Evolutionary conservation across 2,329 filamentous ascomycete species (phyloP).

Genomic region (Furcasterigmium furcatum): DNA sequence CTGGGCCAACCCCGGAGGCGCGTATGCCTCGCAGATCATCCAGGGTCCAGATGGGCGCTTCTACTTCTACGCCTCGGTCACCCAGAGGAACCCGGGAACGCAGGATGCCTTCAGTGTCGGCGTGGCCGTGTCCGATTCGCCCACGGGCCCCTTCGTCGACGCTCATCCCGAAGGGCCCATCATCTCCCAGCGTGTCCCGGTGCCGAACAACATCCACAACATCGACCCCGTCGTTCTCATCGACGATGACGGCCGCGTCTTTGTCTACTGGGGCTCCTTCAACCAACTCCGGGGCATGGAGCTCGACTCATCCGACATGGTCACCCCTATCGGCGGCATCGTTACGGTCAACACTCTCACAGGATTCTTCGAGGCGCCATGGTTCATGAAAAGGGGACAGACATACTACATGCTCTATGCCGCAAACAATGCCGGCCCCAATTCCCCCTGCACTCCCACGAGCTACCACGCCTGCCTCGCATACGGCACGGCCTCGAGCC

Average conservation of each 20-base stretch:
- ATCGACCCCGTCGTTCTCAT: constrained; percentile 35
- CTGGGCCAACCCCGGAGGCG: constrained; percentile 27
- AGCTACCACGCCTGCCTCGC: constrained; percentile 33
- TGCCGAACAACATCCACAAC: constrained; percentile 31
- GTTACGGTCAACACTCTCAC: constrained; percentile 19
- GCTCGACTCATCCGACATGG: constrained; percentile 27
- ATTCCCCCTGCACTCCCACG: constrained; percentile 32
- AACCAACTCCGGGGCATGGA: constrained; percentile 27
- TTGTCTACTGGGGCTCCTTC: constrained; percentile 35
- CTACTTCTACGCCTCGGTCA: constrained; percentile 32
- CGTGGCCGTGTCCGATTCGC: constrained; percentile 28
- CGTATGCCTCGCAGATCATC: constrained; percentile 32
- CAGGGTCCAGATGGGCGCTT: constrained; percentile 26
- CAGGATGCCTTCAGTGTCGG: constrained; percentile 32
- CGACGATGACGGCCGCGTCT: constrained; percentile 29
- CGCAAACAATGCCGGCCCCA: constrained; percentile 29
- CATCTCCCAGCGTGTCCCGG: constrained; percentile 27
- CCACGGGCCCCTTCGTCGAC: constrained; percentile 29
- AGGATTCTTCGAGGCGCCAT: constrained; percentile 33
- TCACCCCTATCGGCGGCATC: constrained; percentile 21
- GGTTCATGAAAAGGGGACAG: constrained; percentile 28
- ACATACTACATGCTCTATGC: constrained; percentile 37
- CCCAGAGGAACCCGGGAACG: constrained; percentile 18
- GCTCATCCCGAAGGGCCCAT: constrained; percentile 29
- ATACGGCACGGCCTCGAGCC: constrained; percentile 27